Evolutionary conservation across 2,329 filamentous ascomycete genomes (phyloP).

Genomic region (Ascochyta pisi): DNA sequence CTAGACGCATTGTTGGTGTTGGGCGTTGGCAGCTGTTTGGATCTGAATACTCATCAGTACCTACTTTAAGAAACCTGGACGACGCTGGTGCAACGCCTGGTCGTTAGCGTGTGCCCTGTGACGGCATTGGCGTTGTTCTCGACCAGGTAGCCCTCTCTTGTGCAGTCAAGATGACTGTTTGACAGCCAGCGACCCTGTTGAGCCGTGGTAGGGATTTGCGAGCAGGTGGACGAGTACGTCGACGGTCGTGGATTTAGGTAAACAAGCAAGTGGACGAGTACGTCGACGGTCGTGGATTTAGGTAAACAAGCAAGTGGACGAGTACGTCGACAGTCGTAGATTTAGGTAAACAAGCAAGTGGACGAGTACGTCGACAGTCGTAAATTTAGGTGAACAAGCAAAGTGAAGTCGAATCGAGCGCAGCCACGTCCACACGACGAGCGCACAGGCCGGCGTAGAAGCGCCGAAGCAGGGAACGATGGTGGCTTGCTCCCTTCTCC

Average conservation of each 20-base stretch:
- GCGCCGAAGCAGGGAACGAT: background rate
- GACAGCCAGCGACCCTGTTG: slow-evolving; percentile 1
- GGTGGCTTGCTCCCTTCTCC: slow-evolving; percentile 16
- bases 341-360: slow-evolving; percentile 4
- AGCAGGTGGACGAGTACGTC: background rate
- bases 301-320: background rate
- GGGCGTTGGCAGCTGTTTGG: background rate
- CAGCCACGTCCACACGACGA: slow-evolving; percentile 1
- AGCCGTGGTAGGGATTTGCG: background rate
- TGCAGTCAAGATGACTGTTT: background rate
- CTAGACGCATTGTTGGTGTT: slow-evolving; percentile 4
- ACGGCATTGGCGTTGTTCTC: background rate
- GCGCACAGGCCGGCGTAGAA: slow-evolving; percentile 1
- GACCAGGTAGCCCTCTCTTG: slow-evolving; percentile 3
- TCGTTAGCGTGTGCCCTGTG: background rate
- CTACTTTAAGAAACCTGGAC: background rate
- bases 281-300: background rate
- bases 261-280: background rate
- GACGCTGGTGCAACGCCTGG: background rate
- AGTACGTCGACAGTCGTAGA: background rate
- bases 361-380: background rate
- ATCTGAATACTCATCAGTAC: background rate
- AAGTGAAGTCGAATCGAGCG: slow-evolving; percentile 12
- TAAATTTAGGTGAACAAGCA: slow-evolving; percentile 3
- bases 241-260: too few species aligned